These are phyloP conservation scores for Edaphochlamys debaryana DNA, from an alignment of 139 green algal genomes.

Conservation along the genomic window DNA sequence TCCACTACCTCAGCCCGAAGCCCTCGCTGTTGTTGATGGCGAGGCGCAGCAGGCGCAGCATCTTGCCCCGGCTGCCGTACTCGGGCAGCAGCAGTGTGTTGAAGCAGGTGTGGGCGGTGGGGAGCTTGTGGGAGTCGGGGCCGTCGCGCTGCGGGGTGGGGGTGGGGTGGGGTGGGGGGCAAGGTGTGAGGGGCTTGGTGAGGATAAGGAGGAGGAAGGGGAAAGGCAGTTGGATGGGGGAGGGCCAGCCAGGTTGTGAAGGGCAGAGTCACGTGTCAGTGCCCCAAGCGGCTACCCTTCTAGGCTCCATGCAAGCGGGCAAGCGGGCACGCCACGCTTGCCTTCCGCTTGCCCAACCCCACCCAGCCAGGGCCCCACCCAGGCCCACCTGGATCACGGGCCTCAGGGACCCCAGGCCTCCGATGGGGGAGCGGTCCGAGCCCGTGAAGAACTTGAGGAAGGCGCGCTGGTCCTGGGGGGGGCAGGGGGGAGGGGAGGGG, in stretches of 20 bases:
- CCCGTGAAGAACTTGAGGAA: conserved; percentile 98
- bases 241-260: too few relatives aligned
- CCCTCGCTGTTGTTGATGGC: conserved; percentile 93
- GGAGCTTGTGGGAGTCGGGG: conserved; percentile 80
- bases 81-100: conserved; percentile 87
- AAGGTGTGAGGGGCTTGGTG: too few relatives aligned
- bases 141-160: too few relatives aligned
- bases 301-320: too few relatives aligned
- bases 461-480: conserved; percentile 69
- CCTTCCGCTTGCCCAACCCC: too few relatives aligned
- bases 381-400: conserved; percentile 89
- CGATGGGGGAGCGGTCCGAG: conserved; percentile 81
- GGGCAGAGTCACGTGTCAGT: too few relatives aligned
- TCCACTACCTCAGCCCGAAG: conserved; percentile 87
- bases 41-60: conserved; percentile 76
- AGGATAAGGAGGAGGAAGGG: too few relatives aligned
- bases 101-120: conserved; percentile 82
- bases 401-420: conserved; percentile 87
- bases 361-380: too few relatives aligned
- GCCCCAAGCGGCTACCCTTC: too few relatives aligned
- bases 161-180: too few relatives aligned
- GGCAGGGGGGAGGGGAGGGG: background rate
- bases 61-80: conserved; percentile 78
- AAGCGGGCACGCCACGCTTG: too few relatives aligned
- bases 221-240: too few relatives aligned